Evolutionary conservation across 768 basidiomycete species (phyloP).

Genomic region (Serendipita vermifera): DNA sequence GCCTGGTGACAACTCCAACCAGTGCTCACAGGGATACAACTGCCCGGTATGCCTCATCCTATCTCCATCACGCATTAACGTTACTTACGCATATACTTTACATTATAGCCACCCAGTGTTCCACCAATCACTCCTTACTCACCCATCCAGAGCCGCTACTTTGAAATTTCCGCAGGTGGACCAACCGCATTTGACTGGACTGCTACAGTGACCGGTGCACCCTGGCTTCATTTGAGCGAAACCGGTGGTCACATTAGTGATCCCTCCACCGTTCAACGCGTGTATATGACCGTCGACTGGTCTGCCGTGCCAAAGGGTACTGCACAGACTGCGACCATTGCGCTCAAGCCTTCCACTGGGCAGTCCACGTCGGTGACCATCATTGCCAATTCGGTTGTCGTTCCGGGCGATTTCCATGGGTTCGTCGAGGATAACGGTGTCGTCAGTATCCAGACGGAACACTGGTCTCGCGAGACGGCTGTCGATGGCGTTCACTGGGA

Average conservation of each 20-base stretch:
- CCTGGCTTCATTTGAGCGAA: constrained; percentile 41
- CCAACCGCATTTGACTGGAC: constrained; percentile 45
- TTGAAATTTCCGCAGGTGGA: constrained; percentile 52
- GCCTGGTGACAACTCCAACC: constrained; percentile 54
- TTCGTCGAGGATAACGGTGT: constrained; percentile 53
- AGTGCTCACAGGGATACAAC: constrained; percentile 38
- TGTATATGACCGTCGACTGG: constrained; percentile 51
- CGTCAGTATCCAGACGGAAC: constrained; percentile 54
- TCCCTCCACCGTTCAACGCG: constrained; percentile 36
- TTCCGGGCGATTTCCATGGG: constrained; percentile 38
- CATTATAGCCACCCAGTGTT: constrained; percentile 31
- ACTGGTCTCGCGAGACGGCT: constrained; percentile 35
- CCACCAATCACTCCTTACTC: constrained; percentile 42
- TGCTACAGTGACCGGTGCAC: constrained; percentile 32
- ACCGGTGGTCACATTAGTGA: constrained; percentile 38
- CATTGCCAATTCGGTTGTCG: constrained; percentile 23
- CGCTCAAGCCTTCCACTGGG: constrained; percentile 26
- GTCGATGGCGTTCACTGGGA: constrained; percentile 44
- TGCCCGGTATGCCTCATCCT: constrained; percentile 26
- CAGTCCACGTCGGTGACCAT: constrained; percentile 19
- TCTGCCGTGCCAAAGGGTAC: constrained; percentile 19
- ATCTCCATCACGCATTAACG: too few species aligned
- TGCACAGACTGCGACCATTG: not conserved
- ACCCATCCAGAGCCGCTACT: constrained; percentile 38
- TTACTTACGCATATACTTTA: too few species aligned